Conservation (phyloP, 164 flowering plant species). For the Vitis labrusca region DNA sequence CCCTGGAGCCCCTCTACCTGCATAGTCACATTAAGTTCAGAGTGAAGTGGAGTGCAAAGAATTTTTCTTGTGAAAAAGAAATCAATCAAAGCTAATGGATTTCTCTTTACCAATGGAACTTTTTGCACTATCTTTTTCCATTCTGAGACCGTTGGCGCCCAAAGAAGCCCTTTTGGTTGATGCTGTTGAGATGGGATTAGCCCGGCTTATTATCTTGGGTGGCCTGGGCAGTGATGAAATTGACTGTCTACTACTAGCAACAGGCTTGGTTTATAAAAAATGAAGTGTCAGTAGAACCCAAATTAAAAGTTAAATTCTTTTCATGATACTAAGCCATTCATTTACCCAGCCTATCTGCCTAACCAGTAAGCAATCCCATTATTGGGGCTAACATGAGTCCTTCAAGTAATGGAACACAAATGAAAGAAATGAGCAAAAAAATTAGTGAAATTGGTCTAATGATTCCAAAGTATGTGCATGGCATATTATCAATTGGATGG, state of each 20-base stretch:
- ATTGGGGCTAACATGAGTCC: not conserved
- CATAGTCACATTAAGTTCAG: slow-evolving; percentile 10
- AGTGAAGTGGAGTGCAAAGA: not conserved
- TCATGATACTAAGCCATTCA: not conserved
- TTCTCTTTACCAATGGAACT: slow-evolving; percentile 25
- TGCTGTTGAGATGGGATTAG: slow-evolving; percentile 29
- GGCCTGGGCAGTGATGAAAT: slow-evolving; percentile 40
- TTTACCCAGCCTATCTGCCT: not conserved
- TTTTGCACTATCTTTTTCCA: slow-evolving; percentile 34
- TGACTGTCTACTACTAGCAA: slow-evolving; percentile 28
- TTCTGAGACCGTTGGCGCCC: slow-evolving; percentile 34
- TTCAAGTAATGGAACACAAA: not conserved
- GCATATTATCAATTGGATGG: not conserved
- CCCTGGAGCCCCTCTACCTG: slow-evolving; percentile 33
- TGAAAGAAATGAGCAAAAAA: no score
- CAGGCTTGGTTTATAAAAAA: slow-evolving; percentile 25
- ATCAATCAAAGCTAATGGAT: not conserved
- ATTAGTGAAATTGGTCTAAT: not conserved
- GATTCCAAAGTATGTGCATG: not conserved
- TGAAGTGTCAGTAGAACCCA: slow-evolving; percentile 9
- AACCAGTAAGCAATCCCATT: no score
- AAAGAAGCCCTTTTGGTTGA: slow-evolving; percentile 51
- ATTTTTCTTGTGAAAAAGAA: not conserved
- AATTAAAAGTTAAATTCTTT: not conserved
- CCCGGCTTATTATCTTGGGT: slow-evolving; percentile 39